Conservation (phyloP, 345 rosid species). For the Citrus cavaleriei region DNA sequence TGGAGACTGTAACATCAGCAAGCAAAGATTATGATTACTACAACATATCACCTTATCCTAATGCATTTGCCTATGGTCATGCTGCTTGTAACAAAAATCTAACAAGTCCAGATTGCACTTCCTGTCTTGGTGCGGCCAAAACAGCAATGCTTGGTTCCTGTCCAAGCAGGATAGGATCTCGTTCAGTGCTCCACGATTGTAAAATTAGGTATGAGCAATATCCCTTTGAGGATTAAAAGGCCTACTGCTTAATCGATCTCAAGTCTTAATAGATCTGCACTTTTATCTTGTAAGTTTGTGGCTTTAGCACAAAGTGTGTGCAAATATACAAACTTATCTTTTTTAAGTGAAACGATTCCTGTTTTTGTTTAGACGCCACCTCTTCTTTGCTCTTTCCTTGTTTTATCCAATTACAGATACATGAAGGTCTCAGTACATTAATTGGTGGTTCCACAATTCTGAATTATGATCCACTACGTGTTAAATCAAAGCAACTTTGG, state of each 20-base stretch:
- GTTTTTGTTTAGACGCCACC: not conserved
- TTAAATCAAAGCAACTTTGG: not conserved
- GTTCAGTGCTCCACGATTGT: slow-evolving; percentile 48
- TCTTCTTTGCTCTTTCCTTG: not conserved
- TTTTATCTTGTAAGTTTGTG: not conserved
- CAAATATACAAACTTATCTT: slow-evolving; percentile 6
- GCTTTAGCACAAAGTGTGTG: not conserved
- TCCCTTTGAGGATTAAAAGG: slow-evolving; percentile 34
- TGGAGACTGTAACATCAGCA: slow-evolving; percentile 26
- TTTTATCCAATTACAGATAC: not conserved
- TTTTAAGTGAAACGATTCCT: not conserved
- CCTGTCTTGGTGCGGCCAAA: slow-evolving; percentile 47
- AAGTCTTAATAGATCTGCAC: not conserved
- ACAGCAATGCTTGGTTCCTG: slow-evolving; percentile 29
- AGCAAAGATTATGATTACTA: slow-evolving; percentile 29
- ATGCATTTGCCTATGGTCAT: slow-evolving; percentile 57
- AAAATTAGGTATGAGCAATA: slow-evolving; percentile 63
- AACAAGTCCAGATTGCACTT: slow-evolving; percentile 31
- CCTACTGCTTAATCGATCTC: not conserved
- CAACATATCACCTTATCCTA: slow-evolving; percentile 60
- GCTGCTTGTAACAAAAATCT: slow-evolving; percentile 45
- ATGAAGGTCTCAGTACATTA: not conserved
- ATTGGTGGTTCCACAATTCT: not conserved
- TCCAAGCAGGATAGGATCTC: slow-evolving; percentile 44
- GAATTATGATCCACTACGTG: slow-evolving; percentile 2